phyloP scores from a whole-genome alignment of 2,329 filamentous ascomycete species.

The Colletotrichum graminicola region DNA sequence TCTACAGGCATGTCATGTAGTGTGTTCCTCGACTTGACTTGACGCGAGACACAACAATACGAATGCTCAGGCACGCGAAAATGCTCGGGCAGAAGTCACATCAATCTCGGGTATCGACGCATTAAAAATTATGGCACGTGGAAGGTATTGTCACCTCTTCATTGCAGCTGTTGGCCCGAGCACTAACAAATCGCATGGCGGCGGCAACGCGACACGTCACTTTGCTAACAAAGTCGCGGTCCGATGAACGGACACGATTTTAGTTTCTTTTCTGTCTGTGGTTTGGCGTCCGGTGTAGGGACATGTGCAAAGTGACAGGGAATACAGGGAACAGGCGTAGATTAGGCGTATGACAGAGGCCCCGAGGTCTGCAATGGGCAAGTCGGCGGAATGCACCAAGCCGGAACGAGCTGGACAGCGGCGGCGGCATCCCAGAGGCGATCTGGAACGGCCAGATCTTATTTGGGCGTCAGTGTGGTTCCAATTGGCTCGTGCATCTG shows the following conservation, averaged over 20 bases:
- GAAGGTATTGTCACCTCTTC: not conserved
- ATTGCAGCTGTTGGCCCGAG: not conserved
- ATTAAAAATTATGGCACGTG: not conserved
- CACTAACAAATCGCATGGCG: not conserved
- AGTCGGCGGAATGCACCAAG: slow-evolving; percentile 37
- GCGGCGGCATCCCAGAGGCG: slow-evolving; percentile 40
- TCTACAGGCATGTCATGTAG: not conserved
- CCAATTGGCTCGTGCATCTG: slow-evolving; percentile 41
- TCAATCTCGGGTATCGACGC: not conserved
- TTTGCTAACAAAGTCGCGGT: not conserved
- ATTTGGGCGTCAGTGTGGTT: slow-evolving; percentile 37
- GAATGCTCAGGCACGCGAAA: not conserved
- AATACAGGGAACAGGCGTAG: slow-evolving; percentile 27
- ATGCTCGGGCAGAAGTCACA: slow-evolving; percentile 1
- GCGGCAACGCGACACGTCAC: not conserved
- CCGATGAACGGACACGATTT: slow-evolving; percentile 1
- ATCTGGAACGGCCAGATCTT: slow-evolving; percentile 33
- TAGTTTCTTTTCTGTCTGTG: not conserved
- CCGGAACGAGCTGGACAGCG: slow-evolving; percentile 35
- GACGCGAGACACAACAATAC: slow-evolving; percentile 16
- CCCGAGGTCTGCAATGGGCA: slow-evolving; percentile 36
- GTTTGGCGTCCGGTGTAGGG: not conserved
- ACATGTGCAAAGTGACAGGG: slow-evolving; percentile 33
- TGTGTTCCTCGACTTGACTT: slow-evolving; percentile 3
- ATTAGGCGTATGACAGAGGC: slow-evolving; percentile 29